Conservation (phyloP, 1,284 basidiomycete genomes). For the Malassezia vespertilionis region DNA sequence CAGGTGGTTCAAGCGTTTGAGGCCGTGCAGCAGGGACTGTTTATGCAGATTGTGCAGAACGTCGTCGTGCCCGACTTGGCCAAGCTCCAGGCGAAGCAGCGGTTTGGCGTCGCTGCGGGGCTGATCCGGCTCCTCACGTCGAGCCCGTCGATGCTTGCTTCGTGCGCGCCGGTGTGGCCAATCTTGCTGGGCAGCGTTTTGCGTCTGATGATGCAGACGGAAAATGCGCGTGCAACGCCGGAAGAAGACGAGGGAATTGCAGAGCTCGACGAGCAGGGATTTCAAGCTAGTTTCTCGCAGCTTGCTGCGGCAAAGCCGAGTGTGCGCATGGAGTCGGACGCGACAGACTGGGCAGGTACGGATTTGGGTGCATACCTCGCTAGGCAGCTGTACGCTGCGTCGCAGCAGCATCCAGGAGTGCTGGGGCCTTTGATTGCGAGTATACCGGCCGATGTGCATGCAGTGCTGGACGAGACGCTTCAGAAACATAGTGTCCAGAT, state of each 20-base stretch:
- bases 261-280: constrained; percentile 81
- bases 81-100: constrained; percentile 67
- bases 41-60: constrained; percentile 67
- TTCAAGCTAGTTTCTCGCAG: constrained; percentile 83
- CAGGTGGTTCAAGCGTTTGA: constrained; percentile 68
- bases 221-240: constrained; percentile 49
- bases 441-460: background rate
- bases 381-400: constrained; percentile 6
- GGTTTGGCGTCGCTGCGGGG: constrained; percentile 75
- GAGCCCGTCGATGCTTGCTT: constrained; percentile 58
- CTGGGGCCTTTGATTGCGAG: background rate
- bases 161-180: constrained; percentile 49
- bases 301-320: constrained; percentile 62
- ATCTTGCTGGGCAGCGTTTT: constrained; percentile 52
- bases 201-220: constrained; percentile 60
- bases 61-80: constrained; percentile 72
- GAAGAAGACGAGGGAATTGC: constrained; percentile 59
- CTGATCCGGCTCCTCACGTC: constrained; percentile 67
- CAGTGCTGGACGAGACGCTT: constrained; percentile 10
- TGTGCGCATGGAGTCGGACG: constrained; percentile 36
- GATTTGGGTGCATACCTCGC: constrained; percentile 49
- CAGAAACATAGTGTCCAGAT: background rate
- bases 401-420: background rate
- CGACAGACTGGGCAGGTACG: constrained; percentile 41
- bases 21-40: constrained; percentile 71